Evolutionary conservation across 371 early-diverging fungal species (phyloP), one percentile per base, ranked within the genome.

Genomic region (Rhizopus arrhizus): DNA sequence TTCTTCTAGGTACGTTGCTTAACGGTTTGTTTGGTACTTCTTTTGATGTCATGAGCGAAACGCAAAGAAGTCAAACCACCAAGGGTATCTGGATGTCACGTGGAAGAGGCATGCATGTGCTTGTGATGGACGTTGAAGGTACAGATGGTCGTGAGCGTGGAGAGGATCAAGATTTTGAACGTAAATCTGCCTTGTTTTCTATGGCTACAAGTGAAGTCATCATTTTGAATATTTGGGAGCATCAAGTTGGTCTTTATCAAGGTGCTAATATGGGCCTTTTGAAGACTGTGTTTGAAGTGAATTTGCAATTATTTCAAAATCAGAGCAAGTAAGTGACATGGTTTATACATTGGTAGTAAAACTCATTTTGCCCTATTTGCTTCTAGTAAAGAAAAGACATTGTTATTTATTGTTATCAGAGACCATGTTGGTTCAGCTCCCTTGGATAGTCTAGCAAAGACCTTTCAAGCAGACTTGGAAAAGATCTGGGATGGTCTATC

Each of bases 111-210:
- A 89, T 87, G 89, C 86, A 88, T 64, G 85, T 95, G n/a, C 81
- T 99, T 34, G 91, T 99, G 47, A 86, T 97, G 87, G 99, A 99
- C 76, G 99, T 99, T 5, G 99, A 99, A 69, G 99, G 99, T 52
- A 96, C 97, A 3, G 99, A 99, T 70, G 99, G 99, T 45, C 90
- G 98, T 51, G 99, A 98, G 70, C 90, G 96, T 53, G 98, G 98
- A 56, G 99, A 99, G 75, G 94, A 99, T 69, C 97, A 97, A 87
- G 98, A 99, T 62, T 97, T 97, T 81, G 99, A 99, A 74, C 88
- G 99, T 53, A 97, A 96, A 80, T 93, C 93, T 56, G 96, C 98
- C n/a, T 81, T 99, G 54, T 99, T 99, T 71, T 94, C 98, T 15
- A 82, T 99, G 68, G 96, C 99, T 3, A 92, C 94, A 11, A 82